Evolutionary conservation across 1,284 basidiomycete species (phyloP).

Genomic region (Ceratobasidium sp.): DNA sequence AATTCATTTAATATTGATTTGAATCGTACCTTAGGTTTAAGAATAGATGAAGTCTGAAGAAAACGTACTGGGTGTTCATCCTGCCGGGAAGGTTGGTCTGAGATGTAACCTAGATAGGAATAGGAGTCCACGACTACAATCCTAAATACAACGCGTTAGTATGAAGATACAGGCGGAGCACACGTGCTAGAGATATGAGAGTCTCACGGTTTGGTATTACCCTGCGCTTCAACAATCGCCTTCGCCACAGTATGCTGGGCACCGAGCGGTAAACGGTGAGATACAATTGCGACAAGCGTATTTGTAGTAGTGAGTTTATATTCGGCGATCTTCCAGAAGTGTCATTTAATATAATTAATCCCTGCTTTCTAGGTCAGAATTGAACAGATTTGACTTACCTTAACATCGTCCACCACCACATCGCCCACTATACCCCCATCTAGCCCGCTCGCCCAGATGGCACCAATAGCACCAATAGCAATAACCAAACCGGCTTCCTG

Average conservation of each 20-base stretch:
- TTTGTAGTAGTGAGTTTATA: slow-evolving; percentile 5
- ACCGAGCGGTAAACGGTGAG: slow-evolving; percentile 27
- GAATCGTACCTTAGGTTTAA: neutral
- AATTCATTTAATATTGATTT: neutral
- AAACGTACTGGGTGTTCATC: slow-evolving; percentile 31
- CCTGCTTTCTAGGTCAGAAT: neutral
- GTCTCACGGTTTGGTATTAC: neutral
- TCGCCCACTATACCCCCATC: slow-evolving; percentile 1
- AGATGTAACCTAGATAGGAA: slow-evolving; percentile 44
- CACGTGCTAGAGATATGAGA: too few relatives aligned
- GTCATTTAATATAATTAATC: too few relatives aligned
- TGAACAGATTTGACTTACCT: neutral
- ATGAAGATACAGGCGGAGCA: neutral
- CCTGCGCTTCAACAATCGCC: slow-evolving; percentile 28
- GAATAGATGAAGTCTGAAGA: slow-evolving; percentile 37
- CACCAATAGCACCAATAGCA: slow-evolving; percentile 17
- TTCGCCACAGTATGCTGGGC: slow-evolving; percentile 27
- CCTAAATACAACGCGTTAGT: neutral
- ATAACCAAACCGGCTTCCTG: slow-evolving; percentile 9
- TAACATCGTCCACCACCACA: slow-evolving; percentile 21
- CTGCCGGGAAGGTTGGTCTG: slow-evolving; percentile 22
- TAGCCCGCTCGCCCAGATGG: slow-evolving; percentile 29
- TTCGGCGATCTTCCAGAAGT: neutral
- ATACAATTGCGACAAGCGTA: neutral
- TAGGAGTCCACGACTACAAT: slow-evolving; percentile 37